Conservation (phyloP, 169 alveolate genomes). For the Plasmodium relictum region DNA sequence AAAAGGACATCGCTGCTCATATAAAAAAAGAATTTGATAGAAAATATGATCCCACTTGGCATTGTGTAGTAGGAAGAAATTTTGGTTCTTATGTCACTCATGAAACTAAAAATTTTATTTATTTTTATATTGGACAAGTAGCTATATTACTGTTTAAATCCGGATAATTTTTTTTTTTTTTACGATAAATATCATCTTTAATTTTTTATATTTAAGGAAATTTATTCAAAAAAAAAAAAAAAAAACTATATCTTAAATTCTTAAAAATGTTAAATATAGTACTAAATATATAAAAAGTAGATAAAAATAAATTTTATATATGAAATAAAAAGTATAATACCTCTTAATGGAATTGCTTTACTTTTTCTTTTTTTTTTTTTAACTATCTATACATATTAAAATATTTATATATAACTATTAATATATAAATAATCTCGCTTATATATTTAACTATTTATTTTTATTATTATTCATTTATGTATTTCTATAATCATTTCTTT, state of each 20-base stretch:
- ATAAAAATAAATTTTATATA: neutral
- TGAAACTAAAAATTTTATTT: slow-evolving; percentile 99
- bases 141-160: slow-evolving; percentile 98
- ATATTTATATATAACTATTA: neutral
- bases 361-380: slow-evolving; percentile 21
- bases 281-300: neutral
- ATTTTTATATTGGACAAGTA: slow-evolving; percentile 99
- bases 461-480: slow-evolving; percentile 5
- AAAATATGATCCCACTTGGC: slow-evolving; percentile 99
- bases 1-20: slow-evolving; percentile 98
- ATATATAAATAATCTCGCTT: slow-evolving; percentile 8
- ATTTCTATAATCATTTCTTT: slow-evolving; percentile 2
- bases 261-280: neutral
- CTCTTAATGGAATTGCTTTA: slow-evolving; percentile 18
- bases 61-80: slow-evolving; percentile 99
- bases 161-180: slow-evolving; percentile 88
- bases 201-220: neutral
- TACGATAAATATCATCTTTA: neutral
- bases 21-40: slow-evolving; percentile 99
- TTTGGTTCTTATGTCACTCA: slow-evolving; percentile 99
- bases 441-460: slow-evolving; percentile 14
- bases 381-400: neutral
- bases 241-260: neutral
- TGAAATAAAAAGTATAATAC: neutral
- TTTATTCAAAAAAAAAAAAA: neutral